Evolutionary conservation across 352 stramenopile species (phyloP).

Genomic region (Pythium phragmiticola): DNA sequence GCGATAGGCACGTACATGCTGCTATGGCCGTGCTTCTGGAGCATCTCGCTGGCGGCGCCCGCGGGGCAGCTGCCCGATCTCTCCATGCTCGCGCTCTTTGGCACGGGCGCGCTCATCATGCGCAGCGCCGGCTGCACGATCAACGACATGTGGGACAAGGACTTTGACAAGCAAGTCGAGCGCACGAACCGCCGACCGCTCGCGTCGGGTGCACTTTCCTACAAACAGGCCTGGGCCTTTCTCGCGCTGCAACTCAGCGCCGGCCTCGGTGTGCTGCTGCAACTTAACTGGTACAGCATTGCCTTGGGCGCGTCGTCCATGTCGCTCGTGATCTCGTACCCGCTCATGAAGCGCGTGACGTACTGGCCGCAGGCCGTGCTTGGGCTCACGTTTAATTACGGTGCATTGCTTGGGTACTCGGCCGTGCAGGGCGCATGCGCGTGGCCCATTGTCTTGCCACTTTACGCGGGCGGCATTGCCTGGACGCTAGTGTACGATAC

Average conservation of each 20-base stretch:
- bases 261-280: slow-evolving; percentile 93
- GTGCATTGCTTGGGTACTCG: slow-evolving; percentile 93
- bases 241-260: slow-evolving; percentile 91
- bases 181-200: slow-evolving; percentile 95
- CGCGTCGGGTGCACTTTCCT: slow-evolving; percentile 88
- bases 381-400: slow-evolving; percentile 98
- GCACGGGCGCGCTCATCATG: slow-evolving; percentile 96
- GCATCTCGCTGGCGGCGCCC: slow-evolving; percentile 92
- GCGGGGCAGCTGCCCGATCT: slow-evolving; percentile 77
- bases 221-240: slow-evolving; percentile 91
- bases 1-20: slow-evolving; percentile 91
- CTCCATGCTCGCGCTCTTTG: slow-evolving; percentile 79
- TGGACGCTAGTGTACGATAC: slow-evolving; percentile 99
- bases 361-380: slow-evolving; percentile 97
- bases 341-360: slow-evolving; percentile 97
- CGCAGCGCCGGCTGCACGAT: slow-evolving; percentile 97
- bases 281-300: slow-evolving; percentile 95
- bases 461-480: slow-evolving; percentile 94
- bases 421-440: slow-evolving; percentile 83
- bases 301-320: slow-evolving; percentile 91
- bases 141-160: slow-evolving; percentile 99
- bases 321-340: slow-evolving; percentile 94
- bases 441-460: slow-evolving; percentile 88
- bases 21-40: slow-evolving; percentile 97
- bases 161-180: slow-evolving; percentile 96